Evolutionary conservation across 176 grass and related monocot species (phyloP).

Genomic region (Musa schizocarpa): DNA sequence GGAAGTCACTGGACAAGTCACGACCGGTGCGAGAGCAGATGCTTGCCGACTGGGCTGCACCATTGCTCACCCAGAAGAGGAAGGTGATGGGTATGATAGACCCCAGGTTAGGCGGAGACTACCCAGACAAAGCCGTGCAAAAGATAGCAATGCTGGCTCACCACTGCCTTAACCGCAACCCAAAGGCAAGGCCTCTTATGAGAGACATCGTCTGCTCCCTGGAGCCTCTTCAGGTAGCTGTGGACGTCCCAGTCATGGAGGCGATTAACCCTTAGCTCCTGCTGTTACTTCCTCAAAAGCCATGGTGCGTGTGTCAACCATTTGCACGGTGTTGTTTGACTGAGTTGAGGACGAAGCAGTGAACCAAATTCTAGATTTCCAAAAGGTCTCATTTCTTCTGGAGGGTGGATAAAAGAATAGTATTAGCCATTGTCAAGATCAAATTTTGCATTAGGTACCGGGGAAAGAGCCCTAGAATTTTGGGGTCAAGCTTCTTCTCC

Average conservation of each 20-base stretch:
- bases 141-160: constrained; percentile 37
- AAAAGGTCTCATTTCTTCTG: too few relatives aligned
- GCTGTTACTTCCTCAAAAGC: too few relatives aligned
- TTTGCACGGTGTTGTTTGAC: too few relatives aligned
- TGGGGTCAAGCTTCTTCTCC: too few relatives aligned
- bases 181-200: constrained; percentile 43
- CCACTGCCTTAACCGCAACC: constrained; percentile 42
- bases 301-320: too few relatives aligned
- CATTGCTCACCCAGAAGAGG: constrained; percentile 31
- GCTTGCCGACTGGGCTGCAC: constrained; percentile 36
- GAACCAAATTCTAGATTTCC: too few relatives aligned
- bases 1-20: constrained; percentile 40
- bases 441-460: too few relatives aligned
- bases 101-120: constrained; percentile 27
- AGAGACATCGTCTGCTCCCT: constrained; percentile 33
- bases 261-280: neutral
- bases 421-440: too few relatives aligned
- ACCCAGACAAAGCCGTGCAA: constrained; percentile 31
- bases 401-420: too few relatives aligned
- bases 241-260: neutral
- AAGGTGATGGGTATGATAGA: constrained; percentile 34
- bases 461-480: too few relatives aligned
- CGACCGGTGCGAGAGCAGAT: constrained; percentile 37
- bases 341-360: too few relatives aligned
- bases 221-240: constrained; percentile 35